Evolutionary conservation across 768 basidiomycete genomes (phyloP), one percentile per base, ranked within the genome.

Genomic region (Macrolepiota fuliginosa): DNA sequence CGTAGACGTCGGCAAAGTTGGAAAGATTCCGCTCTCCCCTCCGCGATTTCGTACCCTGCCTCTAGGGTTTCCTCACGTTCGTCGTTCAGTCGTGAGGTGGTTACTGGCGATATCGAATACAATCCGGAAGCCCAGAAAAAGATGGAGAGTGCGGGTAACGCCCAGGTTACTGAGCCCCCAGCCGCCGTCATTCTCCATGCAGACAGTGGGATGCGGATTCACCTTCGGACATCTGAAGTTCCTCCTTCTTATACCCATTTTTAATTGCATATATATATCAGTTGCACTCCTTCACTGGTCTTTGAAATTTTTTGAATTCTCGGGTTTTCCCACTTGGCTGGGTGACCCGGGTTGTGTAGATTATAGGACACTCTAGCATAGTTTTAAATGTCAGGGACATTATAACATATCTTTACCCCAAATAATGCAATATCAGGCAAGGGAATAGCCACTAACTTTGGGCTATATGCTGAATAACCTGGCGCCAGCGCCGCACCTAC

Each of bases 31-130:
- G 51, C 58, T 17, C 36, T 52, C 10, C 58, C 58, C 17, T 45
- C 58, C 2, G 6, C n/a, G 11, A 59, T 59, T 19, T 7, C 5
- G 11, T 24, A 59, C 39, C 58, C 58, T 11, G 58, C 37, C n/a
- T 52, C 58, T 12, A 52, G 17, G 24, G 39, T 32, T 4, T 53
- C 58, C 9, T 52, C 51, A 22, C 49, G 58, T 2, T 52, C 58
- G n/a, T 59, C 58, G 37, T 59, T 59, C 39, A 59, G 58, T 24
- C 58, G 39, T 17, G 58, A 53, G 25, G 37, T 59, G 25, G 58
- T 59, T 10, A 59, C 58, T n/a, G 58, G 58, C n/a, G 58, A 59
- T 52, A 40, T 59, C 9, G 58, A 59, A 51, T 59, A 59, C 17
- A 59, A 59, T 32, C 58, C 50, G 2, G 58, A 59, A 52, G 50